Evolutionary conservation across 345 rosid genomes (phyloP).

Genomic region (Stellera chamaejasme): DNA sequence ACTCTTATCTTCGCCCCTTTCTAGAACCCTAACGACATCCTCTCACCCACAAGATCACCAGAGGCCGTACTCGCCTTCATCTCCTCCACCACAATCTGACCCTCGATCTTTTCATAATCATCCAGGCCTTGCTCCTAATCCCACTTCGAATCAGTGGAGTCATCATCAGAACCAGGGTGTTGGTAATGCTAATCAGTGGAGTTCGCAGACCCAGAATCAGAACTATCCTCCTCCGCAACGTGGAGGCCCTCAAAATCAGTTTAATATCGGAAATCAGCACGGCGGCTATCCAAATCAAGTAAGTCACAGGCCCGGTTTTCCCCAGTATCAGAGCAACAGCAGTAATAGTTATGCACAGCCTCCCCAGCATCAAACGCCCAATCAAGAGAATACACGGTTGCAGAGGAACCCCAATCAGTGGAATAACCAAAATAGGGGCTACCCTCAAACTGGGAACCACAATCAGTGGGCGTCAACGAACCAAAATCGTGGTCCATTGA

Average conservation of each 20-base stretch:
- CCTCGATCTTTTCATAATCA: slow-evolving; percentile 23
- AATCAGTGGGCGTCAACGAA: slow-evolving; percentile 16
- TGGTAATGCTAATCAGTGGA: slow-evolving; percentile 24
- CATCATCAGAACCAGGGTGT: slow-evolving; percentile 17
- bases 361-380: slow-evolving; percentile 10
- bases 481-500: slow-evolving; percentile 26
- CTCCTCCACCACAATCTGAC: slow-evolving; percentile 21
- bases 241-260: slow-evolving; percentile 19
- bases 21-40: slow-evolving; percentile 33
- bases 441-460: slow-evolving; percentile 19
- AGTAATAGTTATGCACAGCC: slow-evolving; percentile 12
- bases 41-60: slow-evolving; percentile 31
- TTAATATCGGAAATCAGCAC: slow-evolving; percentile 17
- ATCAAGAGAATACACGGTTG: slow-evolving; percentile 13
- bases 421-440: slow-evolving; percentile 29
- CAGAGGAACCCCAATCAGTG: slow-evolving; percentile 26
- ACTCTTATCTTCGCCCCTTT: slow-evolving; percentile 15
- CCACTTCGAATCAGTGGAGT: slow-evolving; percentile 18
- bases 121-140: slow-evolving; percentile 9
- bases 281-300: slow-evolving; percentile 14
- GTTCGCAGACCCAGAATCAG: slow-evolving; percentile 15
- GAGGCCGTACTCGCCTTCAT: slow-evolving; percentile 18
- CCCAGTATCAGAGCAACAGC: slow-evolving; percentile 17
- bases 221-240: slow-evolving; percentile 19
- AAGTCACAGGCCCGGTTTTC: slow-evolving; percentile 13